Base-by-base conservation (phyloP, 306 rosid species). In the Mimosa pudica region DNA sequence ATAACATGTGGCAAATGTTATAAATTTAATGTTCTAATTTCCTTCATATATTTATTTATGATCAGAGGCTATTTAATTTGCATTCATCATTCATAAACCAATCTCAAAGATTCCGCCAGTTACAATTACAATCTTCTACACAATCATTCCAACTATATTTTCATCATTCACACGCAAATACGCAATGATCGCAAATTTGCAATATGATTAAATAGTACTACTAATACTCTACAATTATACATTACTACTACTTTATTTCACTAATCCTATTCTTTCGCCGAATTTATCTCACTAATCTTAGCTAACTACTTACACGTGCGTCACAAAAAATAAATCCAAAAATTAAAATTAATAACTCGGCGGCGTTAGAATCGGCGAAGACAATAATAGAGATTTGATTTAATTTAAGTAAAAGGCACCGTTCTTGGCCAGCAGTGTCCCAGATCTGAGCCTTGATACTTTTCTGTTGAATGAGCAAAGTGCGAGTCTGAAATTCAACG, bases 381-480 rank as follows among this genome's bases (percentile, higher is more conserved):
- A 70, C 6, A 70, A 11, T 9, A 32, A 30, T 4, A 7, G 73
- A 57, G 42, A 16, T 32, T 57, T 80, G 77, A 65, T 16, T 11
- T 32, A 44, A 65, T 16, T 11, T 32, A 44, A 76, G 57, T 38
- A 45, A 70, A 70, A 48, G 38, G 38, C 32, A 95, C 98, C 98
- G 88, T 84, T 95, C 98, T 92, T 95, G 98, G 71, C 98, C 98
- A 1, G 98, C 98, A 3, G 98, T 95, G 87, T 95, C 98, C 98
- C 98, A 95, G 98, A 95, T 95, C 98, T 95, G 98, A 88, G 98
- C 98, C 84, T 95, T 95, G 48, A 95, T 92, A 76, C 90, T 92
- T 96, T 95, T 95, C 81, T 88, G 97, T 83, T 91, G 86, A 79
- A 95, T 91, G 71, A 95, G 87, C 12, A 95, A 77, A 55, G 98